Conservation (phyloP, 1,284 basidiomycete species). For the Stygiomarasmius scandens region DNA sequence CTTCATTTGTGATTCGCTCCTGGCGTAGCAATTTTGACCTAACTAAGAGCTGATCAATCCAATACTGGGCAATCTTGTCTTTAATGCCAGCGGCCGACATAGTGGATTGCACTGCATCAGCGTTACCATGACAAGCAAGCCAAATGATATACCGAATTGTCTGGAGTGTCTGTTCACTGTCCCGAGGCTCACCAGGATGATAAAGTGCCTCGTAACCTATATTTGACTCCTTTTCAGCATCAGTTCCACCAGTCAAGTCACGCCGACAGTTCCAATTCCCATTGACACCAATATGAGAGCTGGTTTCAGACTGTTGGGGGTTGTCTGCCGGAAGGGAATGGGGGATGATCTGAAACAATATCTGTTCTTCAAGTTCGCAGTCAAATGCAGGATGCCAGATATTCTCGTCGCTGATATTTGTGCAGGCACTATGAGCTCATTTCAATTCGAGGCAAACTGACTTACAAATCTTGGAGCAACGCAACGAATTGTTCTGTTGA, state of each 20-base stretch:
- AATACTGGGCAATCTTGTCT: slow-evolving; percentile 28
- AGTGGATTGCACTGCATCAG: slow-evolving; percentile 11
- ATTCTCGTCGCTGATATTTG: neutral
- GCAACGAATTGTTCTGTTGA: slow-evolving; percentile 32
- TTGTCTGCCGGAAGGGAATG: slow-evolving; percentile 16
- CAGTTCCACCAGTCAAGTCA: slow-evolving; percentile 25
- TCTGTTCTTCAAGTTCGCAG: neutral
- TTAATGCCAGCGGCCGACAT: slow-evolving; percentile 30
- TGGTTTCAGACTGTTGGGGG: slow-evolving; percentile 15
- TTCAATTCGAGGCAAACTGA: slow-evolving; percentile 9
- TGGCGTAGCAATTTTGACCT: slow-evolving; percentile 18
- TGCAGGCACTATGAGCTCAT: neutral
- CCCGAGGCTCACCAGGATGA: slow-evolving; percentile 15
- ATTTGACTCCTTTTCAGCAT: slow-evolving; percentile 22
- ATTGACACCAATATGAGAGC: slow-evolving; percentile 26
- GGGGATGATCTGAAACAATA: slow-evolving; percentile 4
- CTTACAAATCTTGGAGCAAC: slow-evolving; percentile 22
- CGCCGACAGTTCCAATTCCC: slow-evolving; percentile 27
- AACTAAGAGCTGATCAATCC: slow-evolving; percentile 26
- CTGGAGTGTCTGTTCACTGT: slow-evolving; percentile 9
- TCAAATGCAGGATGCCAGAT: neutral
- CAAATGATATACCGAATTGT: slow-evolving; percentile 17
- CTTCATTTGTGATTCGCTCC: neutral
- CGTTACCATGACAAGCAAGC: slow-evolving; percentile 23
- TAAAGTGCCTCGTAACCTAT: slow-evolving; percentile 23